Evolutionary conservation across 768 basidiomycete species (phyloP).

Genomic region (Rhodocollybia butyracea): DNA sequence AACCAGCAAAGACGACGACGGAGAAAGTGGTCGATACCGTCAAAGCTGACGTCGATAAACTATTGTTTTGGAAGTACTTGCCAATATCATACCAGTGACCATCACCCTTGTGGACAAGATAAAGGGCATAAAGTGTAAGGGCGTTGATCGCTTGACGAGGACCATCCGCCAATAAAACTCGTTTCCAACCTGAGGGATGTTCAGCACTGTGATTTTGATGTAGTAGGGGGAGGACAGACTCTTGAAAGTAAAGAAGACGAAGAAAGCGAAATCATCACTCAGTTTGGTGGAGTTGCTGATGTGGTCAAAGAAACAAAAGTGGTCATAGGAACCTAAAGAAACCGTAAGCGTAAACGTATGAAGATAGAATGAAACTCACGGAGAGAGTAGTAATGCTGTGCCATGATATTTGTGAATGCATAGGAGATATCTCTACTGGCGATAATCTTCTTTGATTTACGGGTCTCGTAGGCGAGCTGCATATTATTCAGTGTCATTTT

Average conservation of each 20-base stretch:
- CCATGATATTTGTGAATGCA: conserved; percentile 97
- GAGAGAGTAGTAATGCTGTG: conserved; percentile 94
- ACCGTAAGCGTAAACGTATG: background rate
- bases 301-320: conserved; percentile 98
- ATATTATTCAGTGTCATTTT: conserved; percentile 7
- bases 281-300: conserved; percentile 94
- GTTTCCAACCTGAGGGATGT: conserved; percentile 35
- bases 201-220: conserved; percentile 1
- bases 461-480: conserved; percentile 87
- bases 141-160: conserved; percentile 98
- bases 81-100: conserved; percentile 65
- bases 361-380: conserved; percentile 47
- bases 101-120: conserved; percentile 47
- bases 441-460: conserved; percentile 92
- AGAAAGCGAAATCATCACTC: conserved; percentile 98
- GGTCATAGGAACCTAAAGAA: conserved; percentile 81
- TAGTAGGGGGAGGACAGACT: conserved; percentile 45
- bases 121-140: conserved; percentile 94
- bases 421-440: conserved; percentile 95
- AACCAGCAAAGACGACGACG: conserved; percentile 81
- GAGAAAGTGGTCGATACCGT: conserved; percentile 91
- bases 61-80: conserved; percentile 80
- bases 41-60: conserved; percentile 75
- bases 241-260: conserved; percentile 99
- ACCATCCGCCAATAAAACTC: conserved; percentile 82